A percentile compares a stretch with the other conserved stretches of the same genome.
Evolutionary conservation across 345 rosid species (phyloP).

Genomic region (Gossypium stocksii): DNA sequence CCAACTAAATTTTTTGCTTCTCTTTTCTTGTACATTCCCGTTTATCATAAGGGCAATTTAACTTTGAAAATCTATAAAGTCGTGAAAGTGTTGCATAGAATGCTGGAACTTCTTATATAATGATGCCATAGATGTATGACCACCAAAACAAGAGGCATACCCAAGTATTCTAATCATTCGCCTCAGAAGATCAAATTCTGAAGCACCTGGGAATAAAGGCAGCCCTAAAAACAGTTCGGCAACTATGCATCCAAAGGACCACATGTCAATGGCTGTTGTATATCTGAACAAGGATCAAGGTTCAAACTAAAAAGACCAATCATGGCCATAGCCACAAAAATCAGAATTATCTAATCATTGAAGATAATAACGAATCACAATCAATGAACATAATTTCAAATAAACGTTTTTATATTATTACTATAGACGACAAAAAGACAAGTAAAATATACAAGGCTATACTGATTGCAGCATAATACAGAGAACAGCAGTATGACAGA

Average conservation of each 20-base stretch:
- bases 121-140: background rate
- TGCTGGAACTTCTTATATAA: background rate
- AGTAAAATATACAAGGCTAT: background rate
- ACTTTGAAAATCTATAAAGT: background rate
- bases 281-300: slow-evolving; percentile 70
- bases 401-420: background rate
- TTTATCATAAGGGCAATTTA: background rate
- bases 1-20: background rate
- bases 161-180: slow-evolving; percentile 92
- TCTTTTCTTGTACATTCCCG: background rate
- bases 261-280: slow-evolving; percentile 96
- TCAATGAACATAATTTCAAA: background rate
- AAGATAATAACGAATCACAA: background rate
- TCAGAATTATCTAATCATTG: background rate
- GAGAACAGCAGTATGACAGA: background rate
- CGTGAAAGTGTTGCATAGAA: background rate
- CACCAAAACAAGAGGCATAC: slow-evolving; percentile 40
- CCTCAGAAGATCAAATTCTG: slow-evolving; percentile 91
- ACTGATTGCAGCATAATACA: background rate
- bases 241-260: slow-evolving; percentile 99
- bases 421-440: background rate
- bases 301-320: slow-evolving; percentile 15
- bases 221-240: slow-evolving; percentile 98
- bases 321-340: background rate
- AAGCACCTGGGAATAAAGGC: slow-evolving; percentile 98